Evolutionary conservation across 805 yeast genomes (phyloP).

Genomic region (Ogataea minuta): DNA sequence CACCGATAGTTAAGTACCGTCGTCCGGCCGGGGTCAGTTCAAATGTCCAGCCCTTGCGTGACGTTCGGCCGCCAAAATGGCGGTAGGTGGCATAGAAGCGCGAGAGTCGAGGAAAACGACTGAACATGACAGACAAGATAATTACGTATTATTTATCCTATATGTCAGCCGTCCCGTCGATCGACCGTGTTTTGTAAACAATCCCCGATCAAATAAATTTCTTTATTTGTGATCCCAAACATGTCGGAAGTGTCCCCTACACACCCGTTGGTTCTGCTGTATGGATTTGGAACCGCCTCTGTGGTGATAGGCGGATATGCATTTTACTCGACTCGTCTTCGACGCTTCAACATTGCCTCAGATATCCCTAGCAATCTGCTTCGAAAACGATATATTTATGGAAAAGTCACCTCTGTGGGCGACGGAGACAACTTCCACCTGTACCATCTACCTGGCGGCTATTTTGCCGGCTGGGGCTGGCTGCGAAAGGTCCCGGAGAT

Average conservation of each 20-base stretch:
- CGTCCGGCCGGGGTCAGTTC: conserved; percentile 13
- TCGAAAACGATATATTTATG: conserved; percentile 49
- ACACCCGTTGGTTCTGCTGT: conserved; percentile 31
- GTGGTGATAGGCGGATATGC: conserved; percentile 41
- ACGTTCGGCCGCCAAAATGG: conserved; percentile 22
- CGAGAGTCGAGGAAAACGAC: conserved; percentile 4
- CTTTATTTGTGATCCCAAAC: conserved; percentile 1
- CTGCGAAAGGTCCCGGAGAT: conserved; percentile 61
- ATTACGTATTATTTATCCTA: background rate
- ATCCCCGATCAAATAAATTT: background rate
- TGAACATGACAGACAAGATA: conserved; percentile 2
- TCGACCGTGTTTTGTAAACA: conserved; percentile 4
- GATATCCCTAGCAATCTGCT: conserved; percentile 50
- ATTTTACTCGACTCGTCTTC: conserved; percentile 45
- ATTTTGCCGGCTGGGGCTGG: conserved; percentile 92
- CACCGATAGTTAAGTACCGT: conserved; percentile 32
- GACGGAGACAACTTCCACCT: conserved; percentile 95
- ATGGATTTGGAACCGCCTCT: conserved; percentile 30
- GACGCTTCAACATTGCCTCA: conserved; percentile 47
- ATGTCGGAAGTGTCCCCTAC: conserved; percentile 20
- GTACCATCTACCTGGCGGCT: conserved; percentile 92
- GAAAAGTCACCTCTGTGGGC: conserved; percentile 85
- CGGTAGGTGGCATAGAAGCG: conserved; percentile 22
- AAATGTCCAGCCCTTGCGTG: conserved; percentile 13
- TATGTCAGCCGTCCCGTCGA: conserved; percentile 2